These are phyloP conservation scores for Macrolepiota dolichaula DNA, from an alignment of 768 basidiomycete species.

Conservation along the genomic window DNA sequence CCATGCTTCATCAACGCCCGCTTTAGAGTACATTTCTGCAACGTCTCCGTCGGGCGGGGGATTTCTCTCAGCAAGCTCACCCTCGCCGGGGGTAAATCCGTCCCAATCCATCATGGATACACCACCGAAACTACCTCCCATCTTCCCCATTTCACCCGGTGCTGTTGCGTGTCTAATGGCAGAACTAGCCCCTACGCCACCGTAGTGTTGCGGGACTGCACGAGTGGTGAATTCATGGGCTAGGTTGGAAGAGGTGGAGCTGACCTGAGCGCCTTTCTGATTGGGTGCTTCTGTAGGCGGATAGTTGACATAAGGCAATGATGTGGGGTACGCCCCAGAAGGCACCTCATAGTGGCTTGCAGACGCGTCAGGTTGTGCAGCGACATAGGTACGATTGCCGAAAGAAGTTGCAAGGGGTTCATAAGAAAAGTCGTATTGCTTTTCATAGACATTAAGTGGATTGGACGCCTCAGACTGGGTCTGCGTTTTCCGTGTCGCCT, in stretches of 20 bases:
- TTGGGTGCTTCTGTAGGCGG: slow-evolving; percentile 36
- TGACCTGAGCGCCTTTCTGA: slow-evolving; percentile 29
- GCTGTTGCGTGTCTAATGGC: slow-evolving; percentile 38
- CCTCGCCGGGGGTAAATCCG: slow-evolving; percentile 33
- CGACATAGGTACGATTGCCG: slow-evolving; percentile 65
- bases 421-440: slow-evolving; percentile 49
- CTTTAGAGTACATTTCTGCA: slow-evolving; percentile 43
- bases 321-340: slow-evolving; percentile 60
- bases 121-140: slow-evolving; percentile 41
- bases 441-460: slow-evolving; percentile 49
- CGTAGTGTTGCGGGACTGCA: slow-evolving; percentile 34
- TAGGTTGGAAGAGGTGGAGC: slow-evolving; percentile 38
- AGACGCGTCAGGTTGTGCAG: slow-evolving; percentile 67
- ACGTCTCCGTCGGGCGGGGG: slow-evolving; percentile 41
- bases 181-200: slow-evolving; percentile 46
- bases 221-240: slow-evolving; percentile 44
- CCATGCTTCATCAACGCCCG: slow-evolving; percentile 45
- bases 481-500: slow-evolving; percentile 33
- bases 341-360: slow-evolving; percentile 66
- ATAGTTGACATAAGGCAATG: slow-evolving; percentile 42
- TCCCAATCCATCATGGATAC: slow-evolving; percentile 38
- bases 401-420: slow-evolving; percentile 42
- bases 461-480: slow-evolving; percentile 45
- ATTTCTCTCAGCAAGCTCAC: slow-evolving; percentile 41
- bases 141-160: slow-evolving; percentile 42